phyloP scores from a whole-genome alignment of 306 rosid species.

The Lagenaria siceraria region DNA sequence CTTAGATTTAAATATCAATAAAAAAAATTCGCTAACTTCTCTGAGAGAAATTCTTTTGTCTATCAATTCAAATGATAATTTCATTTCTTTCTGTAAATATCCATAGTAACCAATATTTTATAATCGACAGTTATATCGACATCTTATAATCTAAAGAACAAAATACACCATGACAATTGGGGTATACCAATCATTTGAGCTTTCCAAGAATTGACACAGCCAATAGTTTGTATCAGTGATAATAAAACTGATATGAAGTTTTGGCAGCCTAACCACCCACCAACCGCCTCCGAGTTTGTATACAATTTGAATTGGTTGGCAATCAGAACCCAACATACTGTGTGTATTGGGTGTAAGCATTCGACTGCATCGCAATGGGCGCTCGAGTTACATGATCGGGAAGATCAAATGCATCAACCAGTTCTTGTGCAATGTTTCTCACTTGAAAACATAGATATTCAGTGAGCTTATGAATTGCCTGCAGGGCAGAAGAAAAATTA shows the following conservation, averaged over 20 bases:
- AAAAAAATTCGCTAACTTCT: too few species aligned
- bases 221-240: not conserved
- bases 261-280: not conserved
- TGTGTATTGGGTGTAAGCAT: constrained; percentile 75
- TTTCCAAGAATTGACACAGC: not conserved
- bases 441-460: constrained; percentile 85
- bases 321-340: constrained; percentile 56
- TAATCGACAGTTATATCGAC: not conserved
- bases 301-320: not conserved
- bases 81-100: not conserved
- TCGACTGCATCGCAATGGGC: constrained; percentile 76
- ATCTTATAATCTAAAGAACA: not conserved
- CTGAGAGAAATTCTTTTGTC: too few species aligned
- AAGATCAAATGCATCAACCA: constrained; percentile 75
- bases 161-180: not conserved
- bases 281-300: not conserved
- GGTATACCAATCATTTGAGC: not conserved
- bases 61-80: not conserved
- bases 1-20: too few species aligned
- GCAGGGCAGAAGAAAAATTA: not conserved
- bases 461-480: constrained; percentile 88
- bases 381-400: constrained; percentile 74
- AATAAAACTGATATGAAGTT: not conserved
- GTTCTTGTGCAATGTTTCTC: constrained; percentile 74
- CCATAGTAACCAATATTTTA: not conserved